Percentiles rank a stretch among this genome's conserved stretches.
Evolutionary conservation across 2,329 filamentous ascomycete species (phyloP).

Genomic region (Anthostomella pinea): DNA sequence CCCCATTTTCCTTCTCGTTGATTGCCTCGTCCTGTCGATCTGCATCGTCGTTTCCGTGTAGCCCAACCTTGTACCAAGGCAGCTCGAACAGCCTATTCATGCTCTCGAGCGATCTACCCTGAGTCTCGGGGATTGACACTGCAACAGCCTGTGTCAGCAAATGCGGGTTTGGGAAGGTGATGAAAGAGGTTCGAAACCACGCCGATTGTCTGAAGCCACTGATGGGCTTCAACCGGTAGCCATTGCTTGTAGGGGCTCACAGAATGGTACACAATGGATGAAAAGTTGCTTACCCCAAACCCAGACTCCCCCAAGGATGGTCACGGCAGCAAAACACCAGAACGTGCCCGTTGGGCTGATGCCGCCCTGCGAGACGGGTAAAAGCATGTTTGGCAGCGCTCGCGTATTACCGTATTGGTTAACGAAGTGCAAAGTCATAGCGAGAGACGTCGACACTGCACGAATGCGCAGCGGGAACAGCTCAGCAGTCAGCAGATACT

Average conservation of each 20-base stretch:
- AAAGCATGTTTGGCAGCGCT: slow-evolving; percentile 72
- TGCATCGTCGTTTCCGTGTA: slow-evolving; percentile 51
- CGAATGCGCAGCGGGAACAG: slow-evolving; percentile 74
- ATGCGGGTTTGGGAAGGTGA: no score
- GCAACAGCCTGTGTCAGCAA: no score
- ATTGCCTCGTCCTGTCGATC: slow-evolving; percentile 42
- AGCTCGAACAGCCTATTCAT: slow-evolving; percentile 72
- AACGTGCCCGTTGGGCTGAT: slow-evolving; percentile 66
- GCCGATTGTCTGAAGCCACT: no score
- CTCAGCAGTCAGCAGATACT: slow-evolving; percentile 76
- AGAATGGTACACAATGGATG: no score
- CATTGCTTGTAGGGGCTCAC: no score
- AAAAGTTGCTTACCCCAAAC: no score
- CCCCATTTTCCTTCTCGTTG: slow-evolving; percentile 43
- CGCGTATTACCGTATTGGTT: slow-evolving; percentile 77
- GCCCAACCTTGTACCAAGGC: slow-evolving; percentile 73
- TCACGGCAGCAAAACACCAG: slow-evolving; percentile 71
- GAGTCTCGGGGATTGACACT: slow-evolving; percentile 72
- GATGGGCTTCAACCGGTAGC: no score
- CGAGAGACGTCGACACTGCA: slow-evolving; percentile 66
- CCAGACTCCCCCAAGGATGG: slow-evolving; percentile 65
- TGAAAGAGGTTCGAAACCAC: no score
- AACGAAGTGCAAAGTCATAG: slow-evolving; percentile 76
- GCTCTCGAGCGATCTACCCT: slow-evolving; percentile 61
- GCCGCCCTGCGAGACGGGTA: slow-evolving; percentile 44